Evolutionary conservation across 1,284 basidiomycete species (phyloP), one percentile per base, ranked within the genome.

Genomic region (Pseudozyma hubeiensis): DNA sequence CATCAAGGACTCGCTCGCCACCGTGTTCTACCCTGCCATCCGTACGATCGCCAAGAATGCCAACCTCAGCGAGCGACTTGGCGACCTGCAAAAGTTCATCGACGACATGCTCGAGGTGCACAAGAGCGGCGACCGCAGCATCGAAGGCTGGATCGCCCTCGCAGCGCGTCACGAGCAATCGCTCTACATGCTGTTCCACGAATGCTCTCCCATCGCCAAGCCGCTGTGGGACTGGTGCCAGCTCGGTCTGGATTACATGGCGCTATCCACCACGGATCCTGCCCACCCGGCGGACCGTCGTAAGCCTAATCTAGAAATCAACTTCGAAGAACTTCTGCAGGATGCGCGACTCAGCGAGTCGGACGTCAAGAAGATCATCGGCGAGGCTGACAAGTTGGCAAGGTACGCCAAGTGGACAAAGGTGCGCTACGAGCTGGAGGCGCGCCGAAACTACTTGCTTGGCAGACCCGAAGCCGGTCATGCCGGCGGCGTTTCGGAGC

Each of bases 351-450:
- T 84, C n/a, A 75, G 57, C 29, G 69, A 77, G 16, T 50, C 65
- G 14, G 82, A 84, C 34, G 78, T 81, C 19, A 63, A 77, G 31
- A 64, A 61, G 52, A 78, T 84, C 50, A 34, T 84, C 1, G 53
- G 31, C 14, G 82, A 84, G 50, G 53, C 75, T 3, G 75, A 82
- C 50, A 55, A 64, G n/a, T 44, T 84, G 30, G 69, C 64, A 9
- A 17, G 44, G 17, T 84, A 73, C 58, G 60, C 70, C 33, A 75
- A 77, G 56, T 84, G 81, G 81, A 65, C 43, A 30, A 84, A 84
- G 65, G 80, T 84, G 52, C 74, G 81, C 17, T 81, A 78, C 75
- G 82, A 83, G 62, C 68, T 84, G 5, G 77, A 83, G 47, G 61
- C 72, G 43, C 73, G 82, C 41, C 75, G 77, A 53, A 78, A 80